Conservation (phyloP, 352 stramenopile species). For the Pythium volutum region DNA sequence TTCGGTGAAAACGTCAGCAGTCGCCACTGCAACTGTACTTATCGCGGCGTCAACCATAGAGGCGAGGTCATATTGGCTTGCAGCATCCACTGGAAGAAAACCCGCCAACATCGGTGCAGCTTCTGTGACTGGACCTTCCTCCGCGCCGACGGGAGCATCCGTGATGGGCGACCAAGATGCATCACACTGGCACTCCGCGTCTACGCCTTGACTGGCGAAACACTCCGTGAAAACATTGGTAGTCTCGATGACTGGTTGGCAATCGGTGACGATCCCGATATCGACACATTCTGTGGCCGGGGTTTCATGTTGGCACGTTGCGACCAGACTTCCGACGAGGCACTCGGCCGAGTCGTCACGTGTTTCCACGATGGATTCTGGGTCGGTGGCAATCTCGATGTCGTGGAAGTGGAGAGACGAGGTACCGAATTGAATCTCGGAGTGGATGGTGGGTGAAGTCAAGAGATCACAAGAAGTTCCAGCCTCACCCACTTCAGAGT, state of each 20-base stretch:
- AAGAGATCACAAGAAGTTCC: neutral
- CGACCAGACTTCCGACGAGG: neutral
- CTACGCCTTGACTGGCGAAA: neutral
- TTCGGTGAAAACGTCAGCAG: neutral
- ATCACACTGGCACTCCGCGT: neutral
- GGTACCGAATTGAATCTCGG: neutral
- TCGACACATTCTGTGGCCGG: neutral
- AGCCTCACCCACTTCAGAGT: neutral
- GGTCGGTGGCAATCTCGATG: neutral
- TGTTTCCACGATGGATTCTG: neutral
- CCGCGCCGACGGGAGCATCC: neutral
- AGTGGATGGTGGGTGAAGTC: neutral
- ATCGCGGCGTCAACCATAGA: neutral
- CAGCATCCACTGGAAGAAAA: neutral
- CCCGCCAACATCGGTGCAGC: neutral
- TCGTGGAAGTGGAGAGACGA: conserved; percentile 2
- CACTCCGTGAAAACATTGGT: neutral
- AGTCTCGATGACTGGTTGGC: neutral
- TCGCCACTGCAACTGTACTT: neutral
- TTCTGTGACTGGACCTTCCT: neutral
- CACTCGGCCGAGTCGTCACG: neutral
- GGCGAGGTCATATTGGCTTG: neutral
- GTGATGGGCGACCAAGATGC: neutral
- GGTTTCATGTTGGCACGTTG: neutral
- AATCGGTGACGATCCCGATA: neutral